A percentile compares a stretch with the other conserved stretches of the same genome.
phyloP scores from a whole-genome alignment of 2,329 filamentous ascomycete species.

The Phaeophleospora eucalypticola region DNA sequence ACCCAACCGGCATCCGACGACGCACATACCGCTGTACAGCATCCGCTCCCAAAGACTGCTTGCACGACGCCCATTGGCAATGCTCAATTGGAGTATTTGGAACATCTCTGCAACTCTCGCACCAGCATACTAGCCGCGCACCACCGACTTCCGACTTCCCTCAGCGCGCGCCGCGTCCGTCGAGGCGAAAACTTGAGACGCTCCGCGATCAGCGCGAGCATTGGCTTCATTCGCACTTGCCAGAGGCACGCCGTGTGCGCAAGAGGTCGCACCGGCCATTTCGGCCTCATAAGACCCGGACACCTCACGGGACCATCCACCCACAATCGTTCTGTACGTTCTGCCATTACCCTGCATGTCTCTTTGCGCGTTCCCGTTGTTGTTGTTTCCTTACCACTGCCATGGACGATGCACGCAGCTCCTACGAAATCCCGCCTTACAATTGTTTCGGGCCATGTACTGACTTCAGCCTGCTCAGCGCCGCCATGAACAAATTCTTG shows the following conservation, averaged over 20 bases:
- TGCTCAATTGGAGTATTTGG: constrained; percentile 1
- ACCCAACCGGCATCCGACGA: background rate
- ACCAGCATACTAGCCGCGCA: background rate
- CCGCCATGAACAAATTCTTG: constrained; percentile 70
- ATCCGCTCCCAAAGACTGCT: no score
- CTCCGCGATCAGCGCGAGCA: background rate
- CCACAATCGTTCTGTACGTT: constrained; percentile 13
- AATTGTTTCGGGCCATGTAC: no score
- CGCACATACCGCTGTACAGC: background rate
- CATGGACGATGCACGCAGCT: background rate
- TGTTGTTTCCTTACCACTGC: background rate
- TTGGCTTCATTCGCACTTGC: background rate
- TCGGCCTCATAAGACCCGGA: constrained; percentile 7
- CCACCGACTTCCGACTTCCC: background rate
- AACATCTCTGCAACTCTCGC: constrained; percentile 3
- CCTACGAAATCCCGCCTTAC: no score
- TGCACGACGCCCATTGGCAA: background rate
- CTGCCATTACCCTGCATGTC: constrained; percentile 1
- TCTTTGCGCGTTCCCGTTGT: background rate
- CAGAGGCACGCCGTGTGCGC: constrained; percentile 5
- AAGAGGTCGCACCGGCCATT: constrained; percentile 7
- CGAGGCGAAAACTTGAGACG: background rate
- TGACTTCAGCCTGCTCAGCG: constrained; percentile 19
- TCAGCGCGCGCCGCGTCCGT: background rate
- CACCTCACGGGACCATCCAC: constrained; percentile 9